A percentile compares a stretch with the other conserved stretches of the same genome.
Evolutionary conservation across 495 filamentous ascomycete species (phyloP).

Genomic region (Hamigera avellanea): DNA sequence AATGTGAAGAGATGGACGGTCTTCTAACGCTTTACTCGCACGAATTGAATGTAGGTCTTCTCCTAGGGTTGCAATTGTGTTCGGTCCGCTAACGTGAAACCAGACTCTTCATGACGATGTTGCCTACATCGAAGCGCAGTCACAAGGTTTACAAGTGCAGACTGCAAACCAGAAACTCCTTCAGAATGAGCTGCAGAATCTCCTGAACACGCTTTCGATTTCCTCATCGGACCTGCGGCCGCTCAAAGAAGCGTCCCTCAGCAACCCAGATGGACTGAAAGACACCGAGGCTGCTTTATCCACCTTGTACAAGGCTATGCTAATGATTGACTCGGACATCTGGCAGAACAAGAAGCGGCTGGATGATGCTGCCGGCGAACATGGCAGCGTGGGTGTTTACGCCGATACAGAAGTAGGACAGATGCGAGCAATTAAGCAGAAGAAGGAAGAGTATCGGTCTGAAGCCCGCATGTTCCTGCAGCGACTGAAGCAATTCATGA

Average conservation of each 20-base stretch:
- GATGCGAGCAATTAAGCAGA: slow-evolving; percentile 88
- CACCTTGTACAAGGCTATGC: slow-evolving; percentile 87
- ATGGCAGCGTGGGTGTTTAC: slow-evolving; percentile 47
- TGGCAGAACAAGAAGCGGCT: slow-evolving; percentile 38
- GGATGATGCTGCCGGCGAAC: slow-evolving; percentile 35
- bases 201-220: slow-evolving; percentile 82
- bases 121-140: slow-evolving; percentile 91
- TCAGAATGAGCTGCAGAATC: slow-evolving; percentile 68
- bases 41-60: slow-evolving; percentile 68
- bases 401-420: slow-evolving; percentile 71
- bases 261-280: slow-evolving; percentile 54
- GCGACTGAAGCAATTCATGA: slow-evolving; percentile 69
- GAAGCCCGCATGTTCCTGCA: slow-evolving; percentile 63
- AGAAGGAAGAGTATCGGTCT: slow-evolving; percentile 72
- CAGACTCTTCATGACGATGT: slow-evolving; percentile 93
- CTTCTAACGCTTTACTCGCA: slow-evolving; percentile 87
- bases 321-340: slow-evolving; percentile 78
- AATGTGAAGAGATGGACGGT: slow-evolving; percentile 93
- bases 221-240: slow-evolving; percentile 60
- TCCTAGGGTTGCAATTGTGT: neutral
- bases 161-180: slow-evolving; percentile 94
- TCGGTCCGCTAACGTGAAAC: slow-evolving; percentile 20
- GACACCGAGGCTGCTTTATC: slow-evolving; percentile 66
- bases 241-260: slow-evolving; percentile 63
- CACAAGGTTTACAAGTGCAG: slow-evolving; percentile 91